These are phyloP conservation scores for Euphorbia pulcherrima DNA, from an alignment of 345 rosid genomes.

Conservation along the genomic window DNA sequence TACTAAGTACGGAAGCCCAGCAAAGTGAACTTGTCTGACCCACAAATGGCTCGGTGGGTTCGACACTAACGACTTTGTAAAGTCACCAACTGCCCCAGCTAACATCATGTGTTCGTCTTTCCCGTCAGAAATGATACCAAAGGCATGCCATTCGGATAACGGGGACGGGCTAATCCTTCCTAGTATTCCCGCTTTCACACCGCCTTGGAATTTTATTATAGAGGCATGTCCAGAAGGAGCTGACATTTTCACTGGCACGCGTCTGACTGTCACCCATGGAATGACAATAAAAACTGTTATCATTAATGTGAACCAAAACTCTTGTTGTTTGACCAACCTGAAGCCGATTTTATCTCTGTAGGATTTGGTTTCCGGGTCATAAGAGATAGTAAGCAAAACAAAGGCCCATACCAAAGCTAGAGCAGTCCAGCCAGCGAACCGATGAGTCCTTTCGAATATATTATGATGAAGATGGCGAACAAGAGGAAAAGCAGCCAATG, in stretches of 20 bases:
- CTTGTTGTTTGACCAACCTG: constrained; percentile 45
- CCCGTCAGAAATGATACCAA: constrained; percentile 71
- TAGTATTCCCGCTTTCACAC: constrained; percentile 65
- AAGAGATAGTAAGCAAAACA: constrained; percentile 47
- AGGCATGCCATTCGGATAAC: constrained; percentile 88
- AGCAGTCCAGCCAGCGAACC: constrained; percentile 72
- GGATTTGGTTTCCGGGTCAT: constrained; percentile 52
- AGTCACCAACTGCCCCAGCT: constrained; percentile 86
- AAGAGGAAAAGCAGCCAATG: constrained; percentile 63
- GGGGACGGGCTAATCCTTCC: constrained; percentile 95
- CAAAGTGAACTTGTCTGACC: constrained; percentile 74
- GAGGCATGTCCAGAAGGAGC: constrained; percentile 77
- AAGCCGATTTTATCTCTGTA: constrained; percentile 46
- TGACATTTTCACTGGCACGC: constrained; percentile 47
- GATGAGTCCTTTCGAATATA: constrained; percentile 62
- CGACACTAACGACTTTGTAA: constrained; percentile 57
- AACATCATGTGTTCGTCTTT: constrained; percentile 80
- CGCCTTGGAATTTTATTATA: constrained; percentile 61
- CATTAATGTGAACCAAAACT: constrained; percentile 68
- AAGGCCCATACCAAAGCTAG: constrained; percentile 68
- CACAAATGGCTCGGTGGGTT: constrained; percentile 72
- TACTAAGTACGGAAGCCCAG: constrained; percentile 65
- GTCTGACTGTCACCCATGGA: constrained; percentile 76
- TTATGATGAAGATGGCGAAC: constrained; percentile 83
- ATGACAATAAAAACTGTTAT: constrained; percentile 53